A percentile compares a stretch with the other conserved stretches of the same genome.
phyloP scores from a whole-genome alignment of 2,329 filamentous ascomycete species.

The Ceratocystis eucalypticola region DNA sequence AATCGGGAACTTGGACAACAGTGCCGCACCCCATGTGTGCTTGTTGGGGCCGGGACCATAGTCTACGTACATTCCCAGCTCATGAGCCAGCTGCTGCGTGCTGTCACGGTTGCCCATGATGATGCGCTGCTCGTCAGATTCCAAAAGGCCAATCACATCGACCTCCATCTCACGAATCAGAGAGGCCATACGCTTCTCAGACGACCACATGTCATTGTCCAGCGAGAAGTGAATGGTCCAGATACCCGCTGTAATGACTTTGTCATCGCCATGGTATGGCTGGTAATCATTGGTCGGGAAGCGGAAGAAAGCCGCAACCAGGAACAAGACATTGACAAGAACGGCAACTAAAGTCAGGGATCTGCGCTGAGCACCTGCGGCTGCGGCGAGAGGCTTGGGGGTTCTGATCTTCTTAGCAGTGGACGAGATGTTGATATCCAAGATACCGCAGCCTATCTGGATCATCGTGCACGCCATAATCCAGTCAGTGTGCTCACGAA shows the following conservation, averaged over 20 bases:
- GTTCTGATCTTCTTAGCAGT: constrained; percentile 27
- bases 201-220: constrained; percentile 98
- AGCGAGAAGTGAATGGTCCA: constrained; percentile 98
- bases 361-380: constrained; percentile 34
- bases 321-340: constrained; percentile 65
- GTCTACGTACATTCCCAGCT: constrained; percentile 97
- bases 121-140: constrained; percentile 87
- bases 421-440: constrained; percentile 43
- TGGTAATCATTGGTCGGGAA: constrained; percentile 88
- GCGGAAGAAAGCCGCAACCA: constrained; percentile 70
- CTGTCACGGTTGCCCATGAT: constrained; percentile 99
- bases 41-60: constrained; percentile 96
- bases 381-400: constrained; percentile 14
- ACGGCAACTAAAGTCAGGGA: constrained; percentile 47
- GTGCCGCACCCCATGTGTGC: constrained; percentile 89
- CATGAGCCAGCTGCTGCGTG: constrained; percentile 87
- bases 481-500: constrained; percentile 92
- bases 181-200: constrained; percentile 84
- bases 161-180: constrained; percentile 86
- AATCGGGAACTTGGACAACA: constrained; percentile 95
- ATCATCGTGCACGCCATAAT: constrained; percentile 81
- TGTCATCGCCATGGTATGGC: constrained; percentile 77
- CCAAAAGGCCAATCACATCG: constrained; percentile 90
- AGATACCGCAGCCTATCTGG: constrained; percentile 71
- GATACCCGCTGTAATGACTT: constrained; percentile 83